Percentiles rank a stretch among this genome's conserved stretches.
phyloP scores from a whole-genome alignment of 1,284 basidiomycete species.

The Schizophyllum commune region DNA sequence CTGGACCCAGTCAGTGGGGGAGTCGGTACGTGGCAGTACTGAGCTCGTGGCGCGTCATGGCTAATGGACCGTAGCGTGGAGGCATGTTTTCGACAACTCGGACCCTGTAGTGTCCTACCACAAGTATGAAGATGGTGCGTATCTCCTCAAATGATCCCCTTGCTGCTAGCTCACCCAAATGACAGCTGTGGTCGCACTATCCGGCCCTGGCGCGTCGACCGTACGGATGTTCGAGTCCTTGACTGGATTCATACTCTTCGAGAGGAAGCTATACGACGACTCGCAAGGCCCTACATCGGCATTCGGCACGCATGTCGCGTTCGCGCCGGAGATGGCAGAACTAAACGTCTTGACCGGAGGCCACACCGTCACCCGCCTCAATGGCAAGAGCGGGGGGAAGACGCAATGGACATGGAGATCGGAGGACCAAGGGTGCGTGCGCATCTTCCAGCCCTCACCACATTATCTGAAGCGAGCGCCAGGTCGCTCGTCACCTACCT shows the following conservation, averaged over 20 bases:
- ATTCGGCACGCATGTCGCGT: conserved; percentile 30
- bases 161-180: background rate
- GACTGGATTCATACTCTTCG: conserved; percentile 65
- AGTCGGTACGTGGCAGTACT: conserved; percentile 48
- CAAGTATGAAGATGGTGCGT: conserved; percentile 52
- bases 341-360: conserved; percentile 56
- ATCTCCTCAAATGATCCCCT: background rate
- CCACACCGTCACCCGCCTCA: conserved; percentile 42
- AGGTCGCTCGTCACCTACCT: conserved; percentile 65
- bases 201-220: conserved; percentile 66
- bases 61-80: conserved; percentile 56
- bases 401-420: conserved; percentile 58
- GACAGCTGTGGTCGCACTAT: conserved; percentile 64
- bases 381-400: conserved; percentile 22
- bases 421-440: conserved; percentile 50
- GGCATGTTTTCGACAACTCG: conserved; percentile 60
- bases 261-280: conserved; percentile 47
- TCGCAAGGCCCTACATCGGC: conserved; percentile 16
- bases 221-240: conserved; percentile 63
- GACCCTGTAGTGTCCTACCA: conserved; percentile 72
- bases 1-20: conserved; percentile 66
- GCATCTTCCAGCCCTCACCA: background rate
- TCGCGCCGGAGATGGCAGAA: conserved; percentile 22
- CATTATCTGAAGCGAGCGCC: background rate
- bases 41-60: conserved; percentile 6